Evolutionary conservation across 2,329 filamentous ascomycete species (phyloP).

Genomic region (Ascomycota sp.): DNA sequence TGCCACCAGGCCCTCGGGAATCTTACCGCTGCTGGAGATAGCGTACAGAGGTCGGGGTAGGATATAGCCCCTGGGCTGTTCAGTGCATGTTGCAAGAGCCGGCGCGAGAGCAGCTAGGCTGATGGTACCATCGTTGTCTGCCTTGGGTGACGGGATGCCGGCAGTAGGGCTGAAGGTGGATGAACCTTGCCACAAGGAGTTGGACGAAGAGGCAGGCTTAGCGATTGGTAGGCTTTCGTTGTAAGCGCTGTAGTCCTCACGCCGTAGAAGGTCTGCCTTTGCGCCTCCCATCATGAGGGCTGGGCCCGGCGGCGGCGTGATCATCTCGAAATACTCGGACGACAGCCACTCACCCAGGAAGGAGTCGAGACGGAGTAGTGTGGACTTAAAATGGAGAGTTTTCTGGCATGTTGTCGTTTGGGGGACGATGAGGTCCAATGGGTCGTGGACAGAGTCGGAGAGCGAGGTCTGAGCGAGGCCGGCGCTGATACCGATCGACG

Average conservation of each 20-base stretch:
- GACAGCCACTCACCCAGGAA: conserved; percentile 92
- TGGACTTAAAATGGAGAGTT: conserved; percentile 23
- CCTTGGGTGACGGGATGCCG: conserved; percentile 5
- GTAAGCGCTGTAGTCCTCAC: conserved; percentile 41
- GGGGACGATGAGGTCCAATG: conserved; percentile 14
- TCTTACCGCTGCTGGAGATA: conserved; percentile 54
- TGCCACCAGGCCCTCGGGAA: conserved; percentile 69
- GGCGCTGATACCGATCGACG: conserved; percentile 66
- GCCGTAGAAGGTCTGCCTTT: conserved; percentile 64
- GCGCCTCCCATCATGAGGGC: conserved; percentile 72
- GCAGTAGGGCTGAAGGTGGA: conserved; percentile 7
- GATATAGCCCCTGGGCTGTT: conserved; percentile 32
- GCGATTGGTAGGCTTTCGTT: conserved; percentile 7
- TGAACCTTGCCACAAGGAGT: conserved; percentile 14
- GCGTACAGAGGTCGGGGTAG: conserved; percentile 66
- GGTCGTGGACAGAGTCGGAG: conserved; percentile 11
- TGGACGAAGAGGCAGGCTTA: conserved; percentile 5
- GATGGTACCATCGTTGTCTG: conserved; percentile 8
- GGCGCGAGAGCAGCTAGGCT: conserved; percentile 12
- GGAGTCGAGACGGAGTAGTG: conserved; percentile 60
- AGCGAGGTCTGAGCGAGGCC: conserved; percentile 43
- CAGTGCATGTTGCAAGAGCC: conserved; percentile 11
- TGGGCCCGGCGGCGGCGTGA: conserved; percentile 69
- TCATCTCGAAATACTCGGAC: conserved; percentile 79
- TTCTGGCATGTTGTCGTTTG: conserved; percentile 8